These are phyloP conservation scores for Collybia nuda DNA, from an alignment of 768 basidiomycete species.

Conservation along the genomic window DNA sequence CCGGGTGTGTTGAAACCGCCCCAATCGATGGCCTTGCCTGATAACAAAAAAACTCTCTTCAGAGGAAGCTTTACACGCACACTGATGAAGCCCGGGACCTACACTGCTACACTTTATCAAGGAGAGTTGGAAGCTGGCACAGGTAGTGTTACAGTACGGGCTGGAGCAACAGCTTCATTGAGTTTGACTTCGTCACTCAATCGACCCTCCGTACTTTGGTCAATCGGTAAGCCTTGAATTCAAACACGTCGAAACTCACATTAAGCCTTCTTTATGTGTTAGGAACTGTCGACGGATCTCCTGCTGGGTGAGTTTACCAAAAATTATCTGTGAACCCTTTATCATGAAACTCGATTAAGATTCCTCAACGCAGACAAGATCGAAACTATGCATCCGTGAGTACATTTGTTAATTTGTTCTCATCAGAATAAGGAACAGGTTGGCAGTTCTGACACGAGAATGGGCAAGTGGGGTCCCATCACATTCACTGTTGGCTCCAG, in stretches of 20 bases:
- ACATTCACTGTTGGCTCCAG: conserved; percentile 43
- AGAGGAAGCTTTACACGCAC: conserved; percentile 43
- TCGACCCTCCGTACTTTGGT: conserved; percentile 39
- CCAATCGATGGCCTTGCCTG: background rate
- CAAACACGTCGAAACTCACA: background rate
- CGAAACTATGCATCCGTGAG: conserved; percentile 47
- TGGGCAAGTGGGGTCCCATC: conserved; percentile 45
- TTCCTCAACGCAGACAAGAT: conserved; percentile 52
- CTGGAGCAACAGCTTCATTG: conserved; percentile 35
- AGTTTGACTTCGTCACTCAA: conserved; percentile 30
- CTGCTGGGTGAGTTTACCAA: conserved; percentile 29
- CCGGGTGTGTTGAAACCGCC: conserved; percentile 26
- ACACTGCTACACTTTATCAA: conserved; percentile 44
- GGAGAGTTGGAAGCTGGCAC: conserved; percentile 44
- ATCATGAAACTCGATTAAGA: conserved; percentile 10
- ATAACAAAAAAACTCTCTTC: background rate
- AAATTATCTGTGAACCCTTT: background rate
- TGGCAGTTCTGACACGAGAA: conserved; percentile 41
- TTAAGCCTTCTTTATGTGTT: background rate
- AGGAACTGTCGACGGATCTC: conserved; percentile 47
- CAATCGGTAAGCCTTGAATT: conserved; percentile 30
- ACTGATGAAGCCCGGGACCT: conserved; percentile 49
- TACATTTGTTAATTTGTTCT: conserved; percentile 1
- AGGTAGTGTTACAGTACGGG: conserved; percentile 38
- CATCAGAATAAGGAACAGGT: background rate